These are phyloP conservation scores for Vanderwaltozyma tropicalis DNA, from an alignment of 805 yeast species.

Conservation along the genomic window DNA sequence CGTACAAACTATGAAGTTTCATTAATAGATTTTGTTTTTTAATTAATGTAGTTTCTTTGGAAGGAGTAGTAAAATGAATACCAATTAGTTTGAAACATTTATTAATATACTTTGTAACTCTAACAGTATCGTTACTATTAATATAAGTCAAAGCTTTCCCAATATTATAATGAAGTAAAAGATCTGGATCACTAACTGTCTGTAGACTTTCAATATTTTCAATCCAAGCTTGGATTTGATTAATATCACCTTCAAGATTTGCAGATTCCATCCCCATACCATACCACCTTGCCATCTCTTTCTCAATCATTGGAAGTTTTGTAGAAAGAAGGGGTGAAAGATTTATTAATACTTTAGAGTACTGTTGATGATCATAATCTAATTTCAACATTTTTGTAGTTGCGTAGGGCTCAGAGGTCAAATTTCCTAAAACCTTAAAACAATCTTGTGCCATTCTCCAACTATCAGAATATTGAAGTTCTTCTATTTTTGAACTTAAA, in stretches of 20 bases:
- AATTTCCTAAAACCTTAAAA: constrained; percentile 51
- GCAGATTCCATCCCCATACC: constrained; percentile 68
- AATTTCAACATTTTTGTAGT: constrained; percentile 58
- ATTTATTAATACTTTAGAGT: constrained; percentile 51
- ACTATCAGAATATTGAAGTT: constrained; percentile 73
- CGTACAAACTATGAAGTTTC: constrained; percentile 51
- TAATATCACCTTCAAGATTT: constrained; percentile 48
- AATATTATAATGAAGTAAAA: constrained; percentile 48
- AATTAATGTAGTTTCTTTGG: constrained; percentile 41
- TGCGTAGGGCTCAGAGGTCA: constrained; percentile 25
- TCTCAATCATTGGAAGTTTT: constrained; percentile 28
- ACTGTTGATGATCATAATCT: constrained; percentile 64
- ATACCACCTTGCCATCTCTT: constrained; percentile 39
- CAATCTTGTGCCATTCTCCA: constrained; percentile 87
- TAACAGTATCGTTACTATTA: constrained; percentile 24
- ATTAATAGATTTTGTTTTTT: constrained; percentile 40
- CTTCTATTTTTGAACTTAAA: constrained; percentile 64
- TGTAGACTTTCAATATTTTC: constrained; percentile 36
- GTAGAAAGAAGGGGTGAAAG: constrained; percentile 37
- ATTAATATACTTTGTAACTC: constrained; percentile 34
- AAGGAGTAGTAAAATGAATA: constrained; percentile 38
- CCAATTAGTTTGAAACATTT: constrained; percentile 54
- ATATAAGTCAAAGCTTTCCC: constrained; percentile 53
- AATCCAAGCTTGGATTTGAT: constrained; percentile 49
- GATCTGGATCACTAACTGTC: constrained; percentile 39